Evolutionary conservation across 306 rosid species (phyloP).

Genomic region (Prunus mongolica): DNA sequence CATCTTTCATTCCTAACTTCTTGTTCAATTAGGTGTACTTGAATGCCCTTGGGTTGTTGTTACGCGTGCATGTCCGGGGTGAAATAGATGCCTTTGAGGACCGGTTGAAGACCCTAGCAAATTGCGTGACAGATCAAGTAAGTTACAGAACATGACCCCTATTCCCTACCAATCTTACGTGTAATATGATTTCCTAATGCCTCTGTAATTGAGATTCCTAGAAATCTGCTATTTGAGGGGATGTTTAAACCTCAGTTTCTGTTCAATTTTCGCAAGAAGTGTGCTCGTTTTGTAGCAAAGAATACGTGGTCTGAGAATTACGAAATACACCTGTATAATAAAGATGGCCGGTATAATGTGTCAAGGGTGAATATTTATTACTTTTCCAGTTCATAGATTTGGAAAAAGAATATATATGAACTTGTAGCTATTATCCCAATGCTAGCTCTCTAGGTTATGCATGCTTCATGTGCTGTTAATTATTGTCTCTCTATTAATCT

Average conservation of each 20-base stretch:
- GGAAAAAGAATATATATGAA: not conserved
- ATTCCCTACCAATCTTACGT: too few species aligned
- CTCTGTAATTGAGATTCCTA: too few species aligned
- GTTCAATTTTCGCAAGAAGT: not conserved
- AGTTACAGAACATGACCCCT: conserved; percentile 22
- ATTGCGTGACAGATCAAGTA: conserved; percentile 54
- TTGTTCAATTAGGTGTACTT: conserved; percentile 61
- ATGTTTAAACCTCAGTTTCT: not conserved
- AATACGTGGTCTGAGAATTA: not conserved
- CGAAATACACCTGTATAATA: not conserved
- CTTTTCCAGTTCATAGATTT: not conserved
- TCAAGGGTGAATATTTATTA: not conserved
- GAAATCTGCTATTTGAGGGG: too few species aligned
- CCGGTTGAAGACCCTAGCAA: conserved; percentile 52
- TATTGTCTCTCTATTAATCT: not conserved
- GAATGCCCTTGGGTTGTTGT: conserved; percentile 69
- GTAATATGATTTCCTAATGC: too few species aligned
- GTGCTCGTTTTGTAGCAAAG: not conserved
- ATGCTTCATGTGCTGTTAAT: not conserved
- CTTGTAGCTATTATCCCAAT: not conserved
- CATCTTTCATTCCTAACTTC: conserved; percentile 12
- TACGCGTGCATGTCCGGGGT: conserved; percentile 63
- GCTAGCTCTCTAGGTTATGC: not conserved
- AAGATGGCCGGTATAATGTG: not conserved
- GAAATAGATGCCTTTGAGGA: conserved; percentile 42